These are phyloP conservation scores for Leonotis leonurus DNA, from an alignment of 257 asterid species.

Conservation along the genomic window DNA sequence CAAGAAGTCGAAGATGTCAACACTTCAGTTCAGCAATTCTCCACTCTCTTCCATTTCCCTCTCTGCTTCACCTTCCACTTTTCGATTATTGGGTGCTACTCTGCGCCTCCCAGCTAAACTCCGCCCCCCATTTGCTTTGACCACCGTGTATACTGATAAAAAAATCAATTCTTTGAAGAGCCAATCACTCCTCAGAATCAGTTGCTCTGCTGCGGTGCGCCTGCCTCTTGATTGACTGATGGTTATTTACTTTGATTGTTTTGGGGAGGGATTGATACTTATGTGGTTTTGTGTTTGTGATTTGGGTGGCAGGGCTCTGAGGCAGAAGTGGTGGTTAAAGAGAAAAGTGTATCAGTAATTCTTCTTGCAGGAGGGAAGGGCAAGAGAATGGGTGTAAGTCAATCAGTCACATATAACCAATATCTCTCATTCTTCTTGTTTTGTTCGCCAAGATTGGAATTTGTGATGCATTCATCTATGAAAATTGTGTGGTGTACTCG, in stretches of 20 bases:
- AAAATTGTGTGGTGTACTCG: not conserved
- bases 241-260: not conserved
- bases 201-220: conserved; percentile 45
- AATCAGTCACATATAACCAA: not conserved
- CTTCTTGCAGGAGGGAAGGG: conserved; percentile 98
- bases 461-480: not conserved
- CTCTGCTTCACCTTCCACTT: conserved; percentile 21
- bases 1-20: conserved; percentile 36
- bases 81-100: conserved; percentile 25
- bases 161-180: conserved; percentile 25
- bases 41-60: conserved; percentile 10
- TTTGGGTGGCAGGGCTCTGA: conserved; percentile 38
- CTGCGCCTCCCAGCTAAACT: conserved; percentile 18
- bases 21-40: conserved; percentile 33
- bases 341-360: conserved; percentile 81
- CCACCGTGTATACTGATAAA: not conserved
- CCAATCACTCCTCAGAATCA: conserved; percentile 28
- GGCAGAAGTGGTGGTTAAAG: conserved; percentile 40
- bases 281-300: conserved; percentile 3
- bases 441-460: not conserved
- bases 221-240: not conserved
- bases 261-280: not conserved
- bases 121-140: conserved; percentile 12
- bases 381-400: conserved; percentile 87
- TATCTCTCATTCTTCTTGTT: not conserved